phyloP scores from a whole-genome alignment of 1,284 basidiomycete genomes.

The Athelia sp. region DNA sequence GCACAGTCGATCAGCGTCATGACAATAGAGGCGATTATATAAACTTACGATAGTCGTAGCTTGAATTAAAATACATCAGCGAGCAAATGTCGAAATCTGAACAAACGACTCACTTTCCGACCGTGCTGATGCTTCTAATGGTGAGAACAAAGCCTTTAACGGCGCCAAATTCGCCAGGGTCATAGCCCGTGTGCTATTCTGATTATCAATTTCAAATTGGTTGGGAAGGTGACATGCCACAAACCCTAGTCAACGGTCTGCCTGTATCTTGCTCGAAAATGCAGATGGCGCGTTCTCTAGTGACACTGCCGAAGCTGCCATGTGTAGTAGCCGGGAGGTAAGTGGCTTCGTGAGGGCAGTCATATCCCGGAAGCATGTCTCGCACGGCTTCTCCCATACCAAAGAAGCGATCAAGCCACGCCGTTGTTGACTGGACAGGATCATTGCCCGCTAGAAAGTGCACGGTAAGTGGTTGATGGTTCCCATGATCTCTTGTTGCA shows the following conservation, averaged over 20 bases:
- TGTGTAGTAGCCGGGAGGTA: slow-evolving; percentile 55
- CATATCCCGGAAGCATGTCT: slow-evolving; percentile 58
- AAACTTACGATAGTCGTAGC: slow-evolving; percentile 51
- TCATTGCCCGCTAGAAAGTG: slow-evolving; percentile 50
- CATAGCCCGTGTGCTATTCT: slow-evolving; percentile 53
- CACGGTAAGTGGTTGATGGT: not conserved
- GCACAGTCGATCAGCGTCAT: slow-evolving; percentile 1
- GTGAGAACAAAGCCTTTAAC: slow-evolving; percentile 56
- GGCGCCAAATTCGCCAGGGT: slow-evolving; percentile 48
- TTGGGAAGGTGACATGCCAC: too few relatives aligned
- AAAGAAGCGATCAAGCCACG: slow-evolving; percentile 63
- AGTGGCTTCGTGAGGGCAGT: slow-evolving; percentile 59
- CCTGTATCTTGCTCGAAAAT: slow-evolving; percentile 60
- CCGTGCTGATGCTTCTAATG: slow-evolving; percentile 51
- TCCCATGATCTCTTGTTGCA: too few relatives aligned
- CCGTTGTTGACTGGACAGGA: slow-evolving; percentile 57
- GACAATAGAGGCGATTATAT: not conserved
- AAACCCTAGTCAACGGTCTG: slow-evolving; percentile 50
- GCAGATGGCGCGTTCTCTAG: slow-evolving; percentile 52
- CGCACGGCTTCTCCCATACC: slow-evolving; percentile 54
- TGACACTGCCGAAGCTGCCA: slow-evolving; percentile 35
- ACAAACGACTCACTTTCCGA: slow-evolving; percentile 50
- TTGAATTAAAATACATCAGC: slow-evolving; percentile 14
- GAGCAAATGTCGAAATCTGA: not conserved
- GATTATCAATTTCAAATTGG: too few relatives aligned